Evolutionary conservation across 371 early-diverging fungal species (phyloP).

Genomic region (Mucor irregularis): DNA sequence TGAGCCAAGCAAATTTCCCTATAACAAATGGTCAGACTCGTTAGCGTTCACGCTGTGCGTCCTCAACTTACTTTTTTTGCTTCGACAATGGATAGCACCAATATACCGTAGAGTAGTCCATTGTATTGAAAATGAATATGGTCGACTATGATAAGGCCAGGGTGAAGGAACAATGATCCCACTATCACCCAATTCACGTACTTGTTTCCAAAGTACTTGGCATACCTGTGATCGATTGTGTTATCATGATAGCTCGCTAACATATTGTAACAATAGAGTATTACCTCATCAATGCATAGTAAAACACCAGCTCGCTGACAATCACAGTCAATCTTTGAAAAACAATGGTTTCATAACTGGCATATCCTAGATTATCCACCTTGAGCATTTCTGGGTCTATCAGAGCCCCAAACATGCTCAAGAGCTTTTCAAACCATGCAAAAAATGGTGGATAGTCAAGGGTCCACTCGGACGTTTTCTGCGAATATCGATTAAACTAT

Average conservation of each 20-base stretch:
- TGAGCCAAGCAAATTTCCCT: conserved; percentile 66
- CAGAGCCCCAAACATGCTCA: conserved; percentile 65
- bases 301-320: conserved; percentile 76
- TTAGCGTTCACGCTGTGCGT: background rate
- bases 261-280: background rate
- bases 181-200: conserved; percentile 46
- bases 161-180: conserved; percentile 74
- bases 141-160: conserved; percentile 86
- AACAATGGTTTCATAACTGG: conserved; percentile 64
- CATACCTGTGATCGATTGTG: conserved; percentile 25
- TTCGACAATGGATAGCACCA: conserved; percentile 77
- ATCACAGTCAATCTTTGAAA: conserved; percentile 89
- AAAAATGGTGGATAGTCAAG: conserved; percentile 98
- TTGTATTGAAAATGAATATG: conserved; percentile 98
- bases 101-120: conserved; percentile 89
- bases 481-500: no score
- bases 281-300: conserved; percentile 68
- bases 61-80: conserved; percentile 62
- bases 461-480: conserved; percentile 94
- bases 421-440: conserved; percentile 90
- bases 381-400: conserved; percentile 79
- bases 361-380: conserved; percentile 72
- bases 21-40: background rate
- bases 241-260: background rate
- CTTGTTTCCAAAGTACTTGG: conserved; percentile 37